phyloP scores from a whole-genome alignment of 495 filamentous ascomycete species.

The Trichoderma asperelloides region DNA sequence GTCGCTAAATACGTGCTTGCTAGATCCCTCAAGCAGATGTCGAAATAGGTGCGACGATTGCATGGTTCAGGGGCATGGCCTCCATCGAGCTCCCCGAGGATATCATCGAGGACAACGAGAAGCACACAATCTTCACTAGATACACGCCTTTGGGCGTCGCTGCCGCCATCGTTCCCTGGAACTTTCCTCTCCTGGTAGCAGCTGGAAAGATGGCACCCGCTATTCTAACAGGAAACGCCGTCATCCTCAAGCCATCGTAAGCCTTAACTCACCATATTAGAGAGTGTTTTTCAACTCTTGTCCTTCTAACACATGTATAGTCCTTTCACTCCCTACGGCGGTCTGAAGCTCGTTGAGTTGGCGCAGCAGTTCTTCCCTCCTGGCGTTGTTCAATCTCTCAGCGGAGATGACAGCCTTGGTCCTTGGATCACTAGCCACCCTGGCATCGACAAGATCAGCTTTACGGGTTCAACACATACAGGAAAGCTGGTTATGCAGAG shows the following conservation, averaged over 20 bases:
- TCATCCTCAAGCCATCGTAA: slow-evolving; percentile 51
- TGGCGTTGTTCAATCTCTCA: slow-evolving; percentile 59
- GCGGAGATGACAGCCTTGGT: slow-evolving; percentile 57
- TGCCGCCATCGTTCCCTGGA: slow-evolving; percentile 53
- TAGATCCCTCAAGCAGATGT: not conserved
- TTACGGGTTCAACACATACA: slow-evolving; percentile 57
- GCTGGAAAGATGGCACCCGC: slow-evolving; percentile 47
- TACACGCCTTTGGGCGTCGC: slow-evolving; percentile 47
- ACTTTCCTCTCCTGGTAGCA: slow-evolving; percentile 50
- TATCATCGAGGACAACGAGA: slow-evolving; percentile 43
- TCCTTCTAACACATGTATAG: not conserved
- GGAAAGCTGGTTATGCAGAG: slow-evolving; percentile 56
- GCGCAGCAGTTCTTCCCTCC: slow-evolving; percentile 51
- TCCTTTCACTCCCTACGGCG: slow-evolving; percentile 60
- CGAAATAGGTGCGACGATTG: not conserved
- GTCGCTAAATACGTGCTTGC: not conserved
- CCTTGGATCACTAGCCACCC: slow-evolving; percentile 48
- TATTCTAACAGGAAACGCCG: slow-evolving; percentile 50
- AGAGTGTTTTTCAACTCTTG: not conserved
- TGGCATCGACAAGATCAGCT: slow-evolving; percentile 57
- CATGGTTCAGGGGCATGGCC: not conserved
- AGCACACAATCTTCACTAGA: slow-evolving; percentile 35
- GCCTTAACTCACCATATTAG: not conserved
- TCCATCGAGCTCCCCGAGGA: slow-evolving; percentile 29
- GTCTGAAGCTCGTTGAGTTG: slow-evolving; percentile 57